A percentile compares a stretch with the other conserved stretches of the same genome.
Conservation (phyloP, 805 yeast species). For the Candida manassasensis region DNA sequence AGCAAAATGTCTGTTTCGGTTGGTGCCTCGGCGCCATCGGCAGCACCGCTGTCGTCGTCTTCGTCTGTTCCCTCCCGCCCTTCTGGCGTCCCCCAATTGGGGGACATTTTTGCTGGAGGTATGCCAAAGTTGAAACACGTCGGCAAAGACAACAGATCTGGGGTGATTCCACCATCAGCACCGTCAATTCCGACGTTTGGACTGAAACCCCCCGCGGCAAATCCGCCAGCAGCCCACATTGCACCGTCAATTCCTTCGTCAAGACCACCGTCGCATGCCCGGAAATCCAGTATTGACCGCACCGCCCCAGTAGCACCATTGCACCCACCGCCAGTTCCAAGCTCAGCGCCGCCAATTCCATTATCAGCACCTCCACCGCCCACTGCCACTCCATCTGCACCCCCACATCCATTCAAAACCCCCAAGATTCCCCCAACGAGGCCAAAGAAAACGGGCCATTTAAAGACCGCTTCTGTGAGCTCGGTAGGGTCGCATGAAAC, state of each 20-base stretch:
- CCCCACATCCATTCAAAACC: conserved; percentile 10
- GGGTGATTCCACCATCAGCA: conserved; percentile 32
- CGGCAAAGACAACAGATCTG: conserved; percentile 30
- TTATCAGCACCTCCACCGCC: conserved; percentile 17
- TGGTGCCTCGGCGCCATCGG: conserved; percentile 13
- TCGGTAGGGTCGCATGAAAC: conserved; percentile 16
- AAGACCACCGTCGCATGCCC: conserved; percentile 10
- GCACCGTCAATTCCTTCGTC: conserved; percentile 9
- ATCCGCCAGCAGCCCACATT: conserved; percentile 4
- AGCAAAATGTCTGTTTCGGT: conserved; percentile 35
- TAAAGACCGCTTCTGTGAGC: conserved; percentile 19
- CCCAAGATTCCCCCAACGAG: conserved; percentile 39
- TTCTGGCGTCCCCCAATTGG: conserved; percentile 46
- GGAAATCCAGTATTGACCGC: conserved; percentile 11
- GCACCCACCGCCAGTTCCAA: conserved; percentile 15
- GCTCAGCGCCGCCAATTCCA: conserved; percentile 25
- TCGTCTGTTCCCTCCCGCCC: conserved; percentile 24
- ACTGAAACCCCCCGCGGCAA: conserved; percentile 6
- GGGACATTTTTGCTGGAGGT: conserved; percentile 74
- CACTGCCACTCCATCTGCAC: conserved; percentile 11
- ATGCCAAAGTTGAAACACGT: conserved; percentile 60
- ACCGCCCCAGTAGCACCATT: conserved; percentile 11
- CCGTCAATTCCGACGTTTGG: conserved; percentile 30
- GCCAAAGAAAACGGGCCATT: conserved; percentile 36
- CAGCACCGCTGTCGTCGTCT: conserved; percentile 13